Conservation (phyloP, 805 yeast genomes). For the Metschnikowia corniflorae region DNA sequence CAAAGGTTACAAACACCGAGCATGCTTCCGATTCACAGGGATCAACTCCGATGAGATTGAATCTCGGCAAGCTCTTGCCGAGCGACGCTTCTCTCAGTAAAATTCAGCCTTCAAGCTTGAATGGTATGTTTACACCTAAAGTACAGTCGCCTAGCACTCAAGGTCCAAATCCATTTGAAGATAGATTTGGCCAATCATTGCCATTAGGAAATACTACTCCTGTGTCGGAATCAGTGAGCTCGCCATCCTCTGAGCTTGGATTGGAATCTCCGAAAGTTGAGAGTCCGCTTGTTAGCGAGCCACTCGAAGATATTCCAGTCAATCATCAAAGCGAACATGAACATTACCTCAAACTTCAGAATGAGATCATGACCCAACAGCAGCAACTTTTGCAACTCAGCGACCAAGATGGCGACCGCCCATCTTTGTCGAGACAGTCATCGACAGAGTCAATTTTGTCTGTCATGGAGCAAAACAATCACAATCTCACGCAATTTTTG, state of each 20-base stretch:
- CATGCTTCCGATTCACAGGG: not conserved
- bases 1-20: conserved; percentile 3
- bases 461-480: conserved; percentile 12
- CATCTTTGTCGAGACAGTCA: conserved; percentile 14
- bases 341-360: conserved; percentile 34
- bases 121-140: conserved; percentile 38
- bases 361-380: conserved; percentile 36
- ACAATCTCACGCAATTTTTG: conserved; percentile 14
- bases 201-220: conserved; percentile 5
- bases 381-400: conserved; percentile 26
- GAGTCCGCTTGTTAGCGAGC: conserved; percentile 3
- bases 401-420: conserved; percentile 8
- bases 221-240: conserved; percentile 2
- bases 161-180: conserved; percentile 39
- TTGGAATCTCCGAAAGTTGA: conserved; percentile 8
- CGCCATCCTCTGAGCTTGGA: conserved; percentile 7
- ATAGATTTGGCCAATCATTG: conserved; percentile 18
- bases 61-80: conserved; percentile 15
- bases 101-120: conserved; percentile 19
- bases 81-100: conserved; percentile 12
- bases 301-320: conserved; percentile 2
- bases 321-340: conserved; percentile 32
- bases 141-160: conserved; percentile 32
- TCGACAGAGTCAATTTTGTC: conserved; percentile 17
- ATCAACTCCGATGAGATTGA: conserved; percentile 12